Evolutionary conservation across 2,329 filamentous ascomycete species (phyloP), one percentile per base, ranked within the genome.

Genomic region (Fusarium graminum): DNA sequence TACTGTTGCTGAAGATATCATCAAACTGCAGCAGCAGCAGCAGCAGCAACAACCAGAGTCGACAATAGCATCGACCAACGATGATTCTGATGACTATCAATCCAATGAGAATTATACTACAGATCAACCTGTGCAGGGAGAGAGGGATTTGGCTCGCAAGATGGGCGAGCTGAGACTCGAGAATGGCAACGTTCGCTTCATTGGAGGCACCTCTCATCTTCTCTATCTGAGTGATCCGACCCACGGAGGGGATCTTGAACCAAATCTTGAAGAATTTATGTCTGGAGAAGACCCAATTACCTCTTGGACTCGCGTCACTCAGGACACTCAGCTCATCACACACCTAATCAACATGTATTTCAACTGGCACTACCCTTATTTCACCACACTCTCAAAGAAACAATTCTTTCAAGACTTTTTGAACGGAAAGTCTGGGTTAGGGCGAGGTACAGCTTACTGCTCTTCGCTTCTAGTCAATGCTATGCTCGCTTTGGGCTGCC

Each of bases 331-430:
- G 52, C 83, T 97, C 43, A 88, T 97, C 70, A 86, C 89, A 16
- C 94, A 97, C 77, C 86, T 99, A 17, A 88, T 99, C 75, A 94
- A 94, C 73, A 94, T 98, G 92, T 99, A 99, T 79, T 98, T 98
- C 80, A 93, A 90, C 71, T 98, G 94, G 91, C 95, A 98, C 78
- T 98, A 98, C 77, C 90, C 93, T 17, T 98, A 95, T 79, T 99
- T 98, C 77, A 94, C 93, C 6, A 95, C 92, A 0, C 82, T 98
- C 8, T 94, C 94, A 13, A 96, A 92, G 76, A 88, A 85, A 36
- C 81, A 97, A 30, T 98, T 99, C 75, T 94, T 92, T 74, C 86
- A 90, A 40, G 94, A 98, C 75, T 97, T 97, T 71, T 77, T 90
- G 42, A 85, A 85, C 14, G 94, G 95, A 1, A 88, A 85, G 63